Evolutionary conservation across 495 filamentous ascomycete species (phyloP).

Genomic region (Neurospora tetrasperma): DNA sequence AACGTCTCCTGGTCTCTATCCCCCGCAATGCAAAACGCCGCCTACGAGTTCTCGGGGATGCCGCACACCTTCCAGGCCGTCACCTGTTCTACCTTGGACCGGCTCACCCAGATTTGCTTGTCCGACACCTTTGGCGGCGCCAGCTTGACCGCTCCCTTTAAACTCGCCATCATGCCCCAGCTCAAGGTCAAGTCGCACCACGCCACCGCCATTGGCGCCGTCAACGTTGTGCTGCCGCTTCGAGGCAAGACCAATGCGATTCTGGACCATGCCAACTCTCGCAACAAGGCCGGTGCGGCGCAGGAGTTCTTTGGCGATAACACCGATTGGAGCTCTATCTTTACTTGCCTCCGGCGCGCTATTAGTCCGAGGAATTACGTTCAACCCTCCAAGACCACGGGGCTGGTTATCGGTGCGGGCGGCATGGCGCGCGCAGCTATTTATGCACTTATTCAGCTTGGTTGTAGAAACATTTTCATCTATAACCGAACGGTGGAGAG

Average conservation of each 20-base stretch:
- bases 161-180: constrained; percentile 58
- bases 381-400: constrained; percentile 53
- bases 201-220: constrained; percentile 69
- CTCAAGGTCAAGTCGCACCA: constrained; percentile 62
- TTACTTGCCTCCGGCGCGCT: constrained; percentile 56
- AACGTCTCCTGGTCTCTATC: constrained; percentile 67
- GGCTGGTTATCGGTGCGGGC: constrained; percentile 67
- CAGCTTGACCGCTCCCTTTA: constrained; percentile 65
- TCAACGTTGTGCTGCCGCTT: constrained; percentile 73
- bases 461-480: constrained; percentile 70
- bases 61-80: constrained; percentile 59
- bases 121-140: constrained; percentile 63
- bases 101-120: constrained; percentile 50
- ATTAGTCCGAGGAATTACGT: constrained; percentile 73
- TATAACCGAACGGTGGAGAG: constrained; percentile 57
- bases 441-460: constrained; percentile 68
- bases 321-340: constrained; percentile 73
- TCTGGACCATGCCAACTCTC: constrained; percentile 53
- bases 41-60: constrained; percentile 61
- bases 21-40: constrained; percentile 71
- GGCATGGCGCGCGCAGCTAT: constrained; percentile 74
- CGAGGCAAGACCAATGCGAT: constrained; percentile 49
- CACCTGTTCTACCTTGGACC: constrained; percentile 51
- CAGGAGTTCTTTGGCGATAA: constrained; percentile 72
- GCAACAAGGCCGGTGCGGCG: constrained; percentile 55